Evolutionary conservation across 495 filamentous ascomycete species (phyloP), one percentile per base, ranked within the genome.

Genomic region (Daldinia loculata): DNA sequence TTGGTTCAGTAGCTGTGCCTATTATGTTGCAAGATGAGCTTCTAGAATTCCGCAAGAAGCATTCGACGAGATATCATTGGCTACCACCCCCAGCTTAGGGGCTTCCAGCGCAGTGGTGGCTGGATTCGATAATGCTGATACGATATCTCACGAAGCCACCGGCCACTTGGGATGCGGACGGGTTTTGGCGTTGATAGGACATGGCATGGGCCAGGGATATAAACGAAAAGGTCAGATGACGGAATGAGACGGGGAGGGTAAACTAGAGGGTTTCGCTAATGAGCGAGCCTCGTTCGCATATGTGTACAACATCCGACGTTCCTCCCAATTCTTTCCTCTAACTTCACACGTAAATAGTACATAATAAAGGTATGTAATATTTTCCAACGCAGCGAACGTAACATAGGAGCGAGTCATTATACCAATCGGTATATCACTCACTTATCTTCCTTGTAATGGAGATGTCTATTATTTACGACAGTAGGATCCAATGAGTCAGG

Each of bases 281-380:
- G 57, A 51, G 38, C 12, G 32, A 64, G 26, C 19, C 41, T 50
- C 56, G 45, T 48, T 67, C 52, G 56, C 57, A 71, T 55, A 61
- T 39, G 19, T 57, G 29, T 45, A 58, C 48, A 69, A 24, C 24
- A 15, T 27, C 41, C 29, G 11, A 61, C 51, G 17, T 69, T 56
- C 53, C 58, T 53, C 61, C 50, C 41, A 50, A 60, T 72, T 61
- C 19, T 61, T 61, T 55, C 17, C 55, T 50, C 65, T 56, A 66
- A 66, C 63, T 56, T 67, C 55, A 63, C 41, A 62, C 56, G 51
- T 48, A 64, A 61, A 66, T 55, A 59, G 17, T 56, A 69, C 61
- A 69, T 62, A 73, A 69, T 69, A 36, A 51, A 69, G 70, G 70
- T 73, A 73, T 59, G 70, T 73, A 66, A 69, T 48, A 48, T 73